phyloP scores from a whole-genome alignment of 2,329 filamentous ascomycete species.

The Botrytis paeoniae region DNA sequence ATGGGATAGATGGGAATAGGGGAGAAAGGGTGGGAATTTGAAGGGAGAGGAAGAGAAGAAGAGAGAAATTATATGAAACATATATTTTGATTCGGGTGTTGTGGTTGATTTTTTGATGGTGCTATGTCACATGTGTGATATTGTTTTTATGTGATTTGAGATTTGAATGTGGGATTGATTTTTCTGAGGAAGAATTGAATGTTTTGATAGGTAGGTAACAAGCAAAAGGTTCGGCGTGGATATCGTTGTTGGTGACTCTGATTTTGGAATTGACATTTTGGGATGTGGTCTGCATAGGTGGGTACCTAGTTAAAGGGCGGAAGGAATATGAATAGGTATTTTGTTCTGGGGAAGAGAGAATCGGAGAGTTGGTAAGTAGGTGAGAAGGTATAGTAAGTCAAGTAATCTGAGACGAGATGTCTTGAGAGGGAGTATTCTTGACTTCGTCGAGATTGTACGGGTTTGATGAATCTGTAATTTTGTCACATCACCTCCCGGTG shows the following conservation, averaged over 20 bases:
- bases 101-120: neutral
- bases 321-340: neutral
- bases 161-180: neutral
- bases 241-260: neutral
- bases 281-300: neutral
- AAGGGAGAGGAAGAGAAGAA: neutral
- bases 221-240: neutral
- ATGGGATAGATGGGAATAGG: neutral
- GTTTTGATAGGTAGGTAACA: neutral
- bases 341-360: neutral
- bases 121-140: neutral
- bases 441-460: neutral
- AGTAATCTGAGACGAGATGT: neutral
- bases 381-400: neutral
- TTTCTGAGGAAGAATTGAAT: neutral
- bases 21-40: no score
- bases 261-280: neutral
- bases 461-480: neutral
- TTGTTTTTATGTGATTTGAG: neutral
- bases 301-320: neutral
- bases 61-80: constrained; percentile 6
- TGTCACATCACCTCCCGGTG: neutral
- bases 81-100: neutral
- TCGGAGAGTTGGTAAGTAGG: neutral
- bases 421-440: neutral